These are phyloP conservation scores for Salix dunnii DNA, from an alignment of 345 rosid genomes.

Conservation along the genomic window DNA sequence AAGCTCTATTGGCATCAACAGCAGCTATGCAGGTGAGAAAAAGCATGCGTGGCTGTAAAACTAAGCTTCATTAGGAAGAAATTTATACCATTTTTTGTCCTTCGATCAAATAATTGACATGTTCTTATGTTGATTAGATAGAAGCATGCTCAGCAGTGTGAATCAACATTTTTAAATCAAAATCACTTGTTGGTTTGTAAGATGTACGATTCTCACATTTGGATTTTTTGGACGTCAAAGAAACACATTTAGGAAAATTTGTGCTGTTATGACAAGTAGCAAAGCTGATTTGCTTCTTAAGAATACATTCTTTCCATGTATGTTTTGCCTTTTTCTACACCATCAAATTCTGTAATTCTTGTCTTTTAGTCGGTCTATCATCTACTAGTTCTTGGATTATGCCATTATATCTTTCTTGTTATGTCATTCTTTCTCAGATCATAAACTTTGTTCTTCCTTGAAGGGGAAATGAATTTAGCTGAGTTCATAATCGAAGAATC, in stretches of 20 bases:
- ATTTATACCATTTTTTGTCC: background rate
- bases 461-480: background rate
- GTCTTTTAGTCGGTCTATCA: background rate
- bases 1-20: slow-evolving; percentile 61
- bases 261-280: background rate
- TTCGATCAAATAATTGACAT: background rate
- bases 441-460: background rate
- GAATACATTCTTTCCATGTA: background rate
- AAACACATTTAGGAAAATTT: background rate
- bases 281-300: background rate
- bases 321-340: background rate
- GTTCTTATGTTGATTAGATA: background rate
- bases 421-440: background rate
- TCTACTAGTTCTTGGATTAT: background rate
- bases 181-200: background rate
- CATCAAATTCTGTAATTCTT: background rate
- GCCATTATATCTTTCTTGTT: background rate
- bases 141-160: background rate
- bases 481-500: background rate
- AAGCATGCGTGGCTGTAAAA: background rate
- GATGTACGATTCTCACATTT: background rate
- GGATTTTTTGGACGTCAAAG: background rate
- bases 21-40: slow-evolving; percentile 66
- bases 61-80: background rate
- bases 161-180: background rate